Evolutionary conservation across 176 grass and related monocot genomes (phyloP).

Genomic region (Carex myosuroides): DNA sequence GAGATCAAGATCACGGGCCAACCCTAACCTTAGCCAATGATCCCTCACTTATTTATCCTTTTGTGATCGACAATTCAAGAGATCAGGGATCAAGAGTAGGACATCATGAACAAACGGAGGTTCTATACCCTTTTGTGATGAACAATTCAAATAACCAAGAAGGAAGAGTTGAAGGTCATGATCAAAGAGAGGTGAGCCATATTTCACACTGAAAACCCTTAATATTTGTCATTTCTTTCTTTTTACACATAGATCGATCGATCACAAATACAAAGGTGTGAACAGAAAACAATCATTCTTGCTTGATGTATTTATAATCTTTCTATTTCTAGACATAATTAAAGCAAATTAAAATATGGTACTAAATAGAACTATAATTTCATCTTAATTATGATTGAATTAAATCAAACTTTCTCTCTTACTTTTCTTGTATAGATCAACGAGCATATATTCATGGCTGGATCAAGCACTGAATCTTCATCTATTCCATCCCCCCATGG

Average conservation of each 20-base stretch:
- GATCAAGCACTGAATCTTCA: slow-evolving; percentile 21
- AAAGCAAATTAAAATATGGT: not conserved
- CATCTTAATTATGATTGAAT: not conserved
- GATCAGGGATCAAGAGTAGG: slow-evolving; percentile 13
- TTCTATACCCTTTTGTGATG: not conserved
- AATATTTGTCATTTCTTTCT: not conserved
- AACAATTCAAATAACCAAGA: slow-evolving; percentile 28
- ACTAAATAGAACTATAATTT: not conserved
- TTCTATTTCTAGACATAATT: slow-evolving; percentile 3
- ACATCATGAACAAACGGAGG: slow-evolving; percentile 6
- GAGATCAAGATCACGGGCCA: slow-evolving; percentile 54
- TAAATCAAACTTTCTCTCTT: not conserved
- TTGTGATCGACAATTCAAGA: slow-evolving; percentile 40
- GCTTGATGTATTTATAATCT: slow-evolving; percentile 30
- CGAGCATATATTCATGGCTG: slow-evolving; percentile 35
- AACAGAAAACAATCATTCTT: not conserved
- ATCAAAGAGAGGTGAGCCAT: slow-evolving; percentile 34
- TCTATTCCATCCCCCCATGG: slow-evolving; percentile 43
- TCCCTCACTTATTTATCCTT: slow-evolving; percentile 39
- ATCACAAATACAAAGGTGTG: not conserved
- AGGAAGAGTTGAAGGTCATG: slow-evolving; percentile 35
- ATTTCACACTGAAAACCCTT: slow-evolving; percentile 29
- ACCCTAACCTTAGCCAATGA: slow-evolving; percentile 51
- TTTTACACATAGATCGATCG: too few relatives aligned
- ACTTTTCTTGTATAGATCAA: slow-evolving; percentile 36